These are phyloP conservation scores for Boehmeria nivea DNA, from an alignment of 306 rosid species.

Conservation along the genomic window DNA sequence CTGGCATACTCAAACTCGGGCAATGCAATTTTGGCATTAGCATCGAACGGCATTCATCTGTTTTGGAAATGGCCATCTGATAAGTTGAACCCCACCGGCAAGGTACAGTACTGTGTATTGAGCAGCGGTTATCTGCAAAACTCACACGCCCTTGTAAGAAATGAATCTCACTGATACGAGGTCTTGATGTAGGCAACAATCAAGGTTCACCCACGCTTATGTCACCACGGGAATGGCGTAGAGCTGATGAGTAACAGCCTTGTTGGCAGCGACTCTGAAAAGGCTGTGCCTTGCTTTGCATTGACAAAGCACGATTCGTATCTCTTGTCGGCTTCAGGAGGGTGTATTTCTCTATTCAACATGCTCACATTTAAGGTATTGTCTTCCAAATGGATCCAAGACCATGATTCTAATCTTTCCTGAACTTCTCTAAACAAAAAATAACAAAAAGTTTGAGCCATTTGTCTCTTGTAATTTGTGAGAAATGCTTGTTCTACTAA, in stretches of 20 bases:
- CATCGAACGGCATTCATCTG: constrained; percentile 70
- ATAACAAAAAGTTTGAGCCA: not conserved
- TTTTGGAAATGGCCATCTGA: constrained; percentile 77
- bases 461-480: not conserved
- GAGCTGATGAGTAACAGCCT: constrained; percentile 53
- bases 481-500: not conserved
- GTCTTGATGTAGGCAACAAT: constrained; percentile 50
- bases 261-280: too few relatives aligned
- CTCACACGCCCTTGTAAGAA: not conserved
- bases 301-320: constrained; percentile 72
- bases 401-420: not conserved
- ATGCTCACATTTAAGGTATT: constrained; percentile 69
- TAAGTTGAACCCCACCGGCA: constrained; percentile 53
- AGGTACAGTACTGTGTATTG: constrained; percentile 34
- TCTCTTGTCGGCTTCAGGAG: constrained; percentile 82
- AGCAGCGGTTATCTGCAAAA: constrained; percentile 3
- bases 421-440: not conserved
- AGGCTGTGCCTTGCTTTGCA: constrained; percentile 72
- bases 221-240: constrained; percentile 71
- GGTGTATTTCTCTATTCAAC: constrained; percentile 67
- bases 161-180: not conserved
- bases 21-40: constrained; percentile 63
- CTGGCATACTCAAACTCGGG: constrained; percentile 70
- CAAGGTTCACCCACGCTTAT: constrained; percentile 54
- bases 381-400: too few relatives aligned